A percentile compares a stretch with the other conserved stretches of the same genome.
Evolutionary conservation across 768 basidiomycete genomes (phyloP).

Genomic region (Neoboletus brunneissimus): DNA sequence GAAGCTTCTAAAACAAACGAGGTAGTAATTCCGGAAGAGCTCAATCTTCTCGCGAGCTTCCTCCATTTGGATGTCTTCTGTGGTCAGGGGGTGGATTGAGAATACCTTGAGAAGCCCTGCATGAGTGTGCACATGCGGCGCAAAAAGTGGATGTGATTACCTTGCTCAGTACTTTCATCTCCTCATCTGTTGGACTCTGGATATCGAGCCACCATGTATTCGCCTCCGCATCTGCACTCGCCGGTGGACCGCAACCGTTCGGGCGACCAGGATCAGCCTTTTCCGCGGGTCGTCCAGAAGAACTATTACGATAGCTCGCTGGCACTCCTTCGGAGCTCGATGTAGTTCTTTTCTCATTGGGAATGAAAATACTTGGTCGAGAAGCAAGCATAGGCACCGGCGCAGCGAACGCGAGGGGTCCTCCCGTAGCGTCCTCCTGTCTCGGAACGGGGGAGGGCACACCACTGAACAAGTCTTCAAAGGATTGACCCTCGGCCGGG

Average conservation of each 20-base stretch:
- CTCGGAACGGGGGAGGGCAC: constrained; percentile 24
- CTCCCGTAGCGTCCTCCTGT: constrained; percentile 8
- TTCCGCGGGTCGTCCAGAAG: constrained; percentile 20
- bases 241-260: constrained; percentile 23
- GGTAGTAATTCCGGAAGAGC: constrained; percentile 96
- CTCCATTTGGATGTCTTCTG: constrained; percentile 99
- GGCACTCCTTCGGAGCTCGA: constrained; percentile 3
- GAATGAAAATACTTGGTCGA: constrained; percentile 3
- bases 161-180: constrained; percentile 96
- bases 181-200: constrained; percentile 90
- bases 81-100: constrained; percentile 94
- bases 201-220: constrained; percentile 99
- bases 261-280: constrained; percentile 19
- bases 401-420: neutral
- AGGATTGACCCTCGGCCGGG: constrained; percentile 89
- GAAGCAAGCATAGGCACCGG: constrained; percentile 8
- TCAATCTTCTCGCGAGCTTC: constrained; percentile 99
- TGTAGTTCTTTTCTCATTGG: constrained; percentile 8
- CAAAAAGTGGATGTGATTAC: constrained; percentile 38
- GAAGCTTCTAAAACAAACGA: constrained; percentile 98
- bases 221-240: constrained; percentile 50
- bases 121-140: neutral
- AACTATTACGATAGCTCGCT: constrained; percentile 11
- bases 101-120: constrained; percentile 64
- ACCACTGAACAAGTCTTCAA: constrained; percentile 84